phyloP scores from a whole-genome alignment of 2,329 filamentous ascomycete genomes.

The Fusarium ambrosium region DNA sequence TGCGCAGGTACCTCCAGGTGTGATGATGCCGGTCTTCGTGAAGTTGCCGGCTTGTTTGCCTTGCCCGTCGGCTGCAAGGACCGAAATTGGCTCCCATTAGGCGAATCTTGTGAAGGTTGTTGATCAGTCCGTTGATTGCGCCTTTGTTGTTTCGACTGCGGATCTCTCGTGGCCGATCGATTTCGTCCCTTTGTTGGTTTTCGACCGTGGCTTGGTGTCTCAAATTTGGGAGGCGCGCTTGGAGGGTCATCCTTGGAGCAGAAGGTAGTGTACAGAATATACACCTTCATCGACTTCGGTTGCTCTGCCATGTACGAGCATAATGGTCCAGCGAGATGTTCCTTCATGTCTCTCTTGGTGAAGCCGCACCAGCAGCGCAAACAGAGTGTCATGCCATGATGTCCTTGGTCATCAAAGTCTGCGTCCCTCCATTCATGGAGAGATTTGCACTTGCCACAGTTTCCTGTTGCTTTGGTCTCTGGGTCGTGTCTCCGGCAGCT shows the following conservation, averaged over 20 bases:
- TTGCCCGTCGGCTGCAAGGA: background rate
- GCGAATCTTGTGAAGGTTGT: background rate
- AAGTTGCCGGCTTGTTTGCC: background rate
- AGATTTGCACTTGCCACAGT: conserved; percentile 27
- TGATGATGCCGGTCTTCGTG: background rate
- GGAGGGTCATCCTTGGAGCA: conserved; percentile 25
- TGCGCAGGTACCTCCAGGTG: conserved; percentile 2
- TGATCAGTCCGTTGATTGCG: background rate
- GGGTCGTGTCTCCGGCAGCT: conserved; percentile 21
- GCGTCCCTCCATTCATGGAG: conserved; percentile 29
- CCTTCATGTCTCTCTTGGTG: conserved; percentile 29
- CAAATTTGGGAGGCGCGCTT: conserved; percentile 15
- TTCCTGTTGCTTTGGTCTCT: conserved; percentile 30
- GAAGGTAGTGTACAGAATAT: conserved; percentile 35
- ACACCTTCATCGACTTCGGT: conserved; percentile 34
- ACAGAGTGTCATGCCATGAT: conserved; percentile 34
- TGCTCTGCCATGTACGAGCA: conserved; percentile 33
- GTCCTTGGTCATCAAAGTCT: conserved; percentile 18
- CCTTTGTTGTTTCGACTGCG: conserved; percentile 11
- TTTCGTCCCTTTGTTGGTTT: background rate
- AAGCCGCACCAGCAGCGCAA: conserved; percentile 38
- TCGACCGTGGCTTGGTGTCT: conserved; percentile 6
- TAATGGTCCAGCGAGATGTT: conserved; percentile 33
- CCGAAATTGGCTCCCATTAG: background rate
- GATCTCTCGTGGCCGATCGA: background rate